A percentile compares a stretch with the other conserved stretches of the same genome.
Evolutionary conservation across 352 stramenopile species (phyloP).

Genomic region (Globisporangium carolinianum): DNA sequence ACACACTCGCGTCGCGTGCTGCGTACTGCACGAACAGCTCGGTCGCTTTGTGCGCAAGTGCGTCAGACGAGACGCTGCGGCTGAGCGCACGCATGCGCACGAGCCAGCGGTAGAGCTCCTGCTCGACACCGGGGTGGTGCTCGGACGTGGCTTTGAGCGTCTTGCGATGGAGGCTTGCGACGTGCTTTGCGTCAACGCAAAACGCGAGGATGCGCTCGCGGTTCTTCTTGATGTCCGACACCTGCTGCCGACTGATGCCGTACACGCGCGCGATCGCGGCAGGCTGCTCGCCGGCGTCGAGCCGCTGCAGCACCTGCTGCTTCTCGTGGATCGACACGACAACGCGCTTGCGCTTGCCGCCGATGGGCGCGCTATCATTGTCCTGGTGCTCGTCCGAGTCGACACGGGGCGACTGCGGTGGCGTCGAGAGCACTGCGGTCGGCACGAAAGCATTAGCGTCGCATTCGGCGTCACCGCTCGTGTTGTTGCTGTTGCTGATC

Average conservation of each 20-base stretch:
- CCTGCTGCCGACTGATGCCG: slow-evolving; percentile 73
- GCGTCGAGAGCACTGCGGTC: no score
- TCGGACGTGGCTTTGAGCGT: slow-evolving; percentile 60
- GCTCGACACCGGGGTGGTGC: slow-evolving; percentile 71
- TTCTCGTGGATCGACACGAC: slow-evolving; percentile 82
- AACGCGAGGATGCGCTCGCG: slow-evolving; percentile 67
- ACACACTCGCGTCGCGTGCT: slow-evolving; percentile 24
- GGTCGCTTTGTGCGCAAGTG: slow-evolving; percentile 39
- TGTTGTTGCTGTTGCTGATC: no score
- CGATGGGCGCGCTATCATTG: neutral
- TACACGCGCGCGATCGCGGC: slow-evolving; percentile 50
- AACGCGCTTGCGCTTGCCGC: slow-evolving; percentile 68
- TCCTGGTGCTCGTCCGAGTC: no score
- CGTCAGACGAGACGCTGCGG: slow-evolving; percentile 39
- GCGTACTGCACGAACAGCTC: slow-evolving; percentile 73
- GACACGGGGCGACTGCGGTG: no score
- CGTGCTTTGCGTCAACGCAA: slow-evolving; percentile 67
- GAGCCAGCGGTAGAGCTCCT: slow-evolving; percentile 80
- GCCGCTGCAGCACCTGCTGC: slow-evolving; percentile 70
- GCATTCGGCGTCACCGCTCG: no score
- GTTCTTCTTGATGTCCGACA: slow-evolving; percentile 87
- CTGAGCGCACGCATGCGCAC: slow-evolving; percentile 55
- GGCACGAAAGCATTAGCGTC: no score
- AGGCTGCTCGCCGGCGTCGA: slow-evolving; percentile 61
- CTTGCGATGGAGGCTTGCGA: slow-evolving; percentile 66